Conservation (phyloP, 192 early-diverging fungal genomes). For the Diversispora eburnea region DNA sequence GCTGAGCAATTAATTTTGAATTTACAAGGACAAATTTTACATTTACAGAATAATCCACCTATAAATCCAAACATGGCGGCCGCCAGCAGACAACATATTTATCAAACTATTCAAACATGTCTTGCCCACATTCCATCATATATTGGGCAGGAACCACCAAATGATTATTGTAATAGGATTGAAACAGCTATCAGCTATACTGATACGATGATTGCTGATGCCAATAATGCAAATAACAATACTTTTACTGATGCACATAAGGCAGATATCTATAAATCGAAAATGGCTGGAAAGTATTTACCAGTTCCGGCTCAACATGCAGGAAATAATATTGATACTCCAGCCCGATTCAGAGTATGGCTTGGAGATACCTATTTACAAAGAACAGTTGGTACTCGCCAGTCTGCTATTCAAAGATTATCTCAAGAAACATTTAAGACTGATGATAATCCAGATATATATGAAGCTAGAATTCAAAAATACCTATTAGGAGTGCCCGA, state of each 20-base stretch:
- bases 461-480: conserved; percentile 25
- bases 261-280: conserved; percentile 16
- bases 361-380: neutral
- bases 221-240: conserved; percentile 9
- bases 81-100: neutral
- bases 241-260: conserved; percentile 15
- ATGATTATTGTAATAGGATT: conserved; percentile 19
- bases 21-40: conserved; percentile 4
- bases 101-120: neutral
- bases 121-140: conserved; percentile 12
- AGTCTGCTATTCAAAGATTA: neutral
- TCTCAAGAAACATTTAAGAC: conserved; percentile 10
- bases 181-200: neutral
- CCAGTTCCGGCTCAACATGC: neutral
- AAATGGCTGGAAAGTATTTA: conserved; percentile 22
- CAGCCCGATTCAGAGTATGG: neutral
- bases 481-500: conserved; percentile 18
- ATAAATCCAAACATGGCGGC: conserved; percentile 13
- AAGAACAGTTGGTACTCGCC: neutral
- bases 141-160: conserved; percentile 19
- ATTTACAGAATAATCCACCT: conserved; percentile 12
- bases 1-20: neutral
- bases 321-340: conserved; percentile 1
- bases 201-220: conserved; percentile 10
- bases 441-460: conserved; percentile 12